Base-by-base conservation (phyloP, 257 asterid species). In the Przewalskia tangutica region DNA sequence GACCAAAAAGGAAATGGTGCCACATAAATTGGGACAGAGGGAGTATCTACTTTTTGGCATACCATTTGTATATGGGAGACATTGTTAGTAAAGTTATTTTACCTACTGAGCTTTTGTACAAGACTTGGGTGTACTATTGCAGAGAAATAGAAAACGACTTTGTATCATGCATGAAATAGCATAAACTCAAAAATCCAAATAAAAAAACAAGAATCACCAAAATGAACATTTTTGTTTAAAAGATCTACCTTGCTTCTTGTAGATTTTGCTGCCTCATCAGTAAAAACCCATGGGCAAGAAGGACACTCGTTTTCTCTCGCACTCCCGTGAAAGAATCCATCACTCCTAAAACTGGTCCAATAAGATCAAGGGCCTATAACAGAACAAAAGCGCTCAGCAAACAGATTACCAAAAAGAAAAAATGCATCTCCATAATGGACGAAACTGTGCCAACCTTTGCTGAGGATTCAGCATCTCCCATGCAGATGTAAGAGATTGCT, bases 401-500 rank as follows among this genome's bases (percentile, higher is more conserved):
- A 62, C 55, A 59, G 32, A 38, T 44, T 46, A 14, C 20, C 34
- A 23, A 78, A 38, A n/a, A 11, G 6, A 62, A 54, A 58, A 10
- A 79, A 14, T 27, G 58, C 18, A 78, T 56, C 18, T 40, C 55
- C 58, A 59, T 79, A 78, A 32, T 32, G 51, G 48, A 48, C 51
- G 16, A 53, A 79, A 17, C 62, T 78, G 48, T n/a, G 48, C 70
- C 82, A 75, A 94, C 98, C 97, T 91, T 90, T 11, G 97, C 90
- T 5, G 97, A 91, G 86, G 97, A 94, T 88, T 95, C 98, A 60
- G 97, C 91, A 90, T 95, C 97, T 78, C 95, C 97, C n/a, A 94
- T 90, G 89, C 99, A 92, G 81, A 95, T 92, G 82, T 84, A 94
- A 79, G 99, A 94, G 85, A 92, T 86, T 51, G 99, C 93, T 23